Evolutionary conservation across 208 protist genomes (phyloP), one percentile per base, ranked within the genome.

Genomic region (Leishmania amazonensis): DNA sequence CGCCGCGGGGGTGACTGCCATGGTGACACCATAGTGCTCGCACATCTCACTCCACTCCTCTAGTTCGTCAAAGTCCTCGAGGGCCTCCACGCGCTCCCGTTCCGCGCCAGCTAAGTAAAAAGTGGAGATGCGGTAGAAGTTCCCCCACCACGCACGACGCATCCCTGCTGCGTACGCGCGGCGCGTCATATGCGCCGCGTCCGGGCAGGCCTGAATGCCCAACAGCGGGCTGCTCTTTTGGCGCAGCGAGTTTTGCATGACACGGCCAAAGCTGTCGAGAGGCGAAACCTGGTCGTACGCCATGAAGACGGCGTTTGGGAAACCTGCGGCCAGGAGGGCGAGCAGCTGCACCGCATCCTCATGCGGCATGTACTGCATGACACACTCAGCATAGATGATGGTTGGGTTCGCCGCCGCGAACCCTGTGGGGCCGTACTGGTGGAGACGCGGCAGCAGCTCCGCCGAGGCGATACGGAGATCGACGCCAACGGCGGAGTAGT

Each of bases 21-120:
- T 83, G 13, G 92, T 96, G 78, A 98, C 91, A 80, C 94, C 94
- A 83, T 98, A 98, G 83, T 98, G 95, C 76, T 96, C 93, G 80
- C 95, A 98, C 94, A 97, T 98, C 82, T 98, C 95, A 65, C 83
- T 87, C 92, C 94, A 98, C 81, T 97, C 94, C 80, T 98, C 95
- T 2, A 85, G 35, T 81, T 98, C 95, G 80, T 98, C 95, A 88
- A 97, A 97, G 40, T 90, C 84, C 78, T 98, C 94, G 40, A 98
- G 72, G 11, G 82, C 85, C 45, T 95, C 86, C 28, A 97, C 87
- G 13, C 95, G 92, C 6, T n/a, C 42, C 38, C 62, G 62, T 60
- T 98, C 93, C 6, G 62, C 85, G 2, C 83, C 90, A 24, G 72
- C n/a, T 54, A 96, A 76, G 73, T 91, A 89, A 51, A 88, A 83